These are phyloP conservation scores for Wickerhamomyces tratensis DNA, from an alignment of 805 yeast genomes.

Conservation along the genomic window DNA sequence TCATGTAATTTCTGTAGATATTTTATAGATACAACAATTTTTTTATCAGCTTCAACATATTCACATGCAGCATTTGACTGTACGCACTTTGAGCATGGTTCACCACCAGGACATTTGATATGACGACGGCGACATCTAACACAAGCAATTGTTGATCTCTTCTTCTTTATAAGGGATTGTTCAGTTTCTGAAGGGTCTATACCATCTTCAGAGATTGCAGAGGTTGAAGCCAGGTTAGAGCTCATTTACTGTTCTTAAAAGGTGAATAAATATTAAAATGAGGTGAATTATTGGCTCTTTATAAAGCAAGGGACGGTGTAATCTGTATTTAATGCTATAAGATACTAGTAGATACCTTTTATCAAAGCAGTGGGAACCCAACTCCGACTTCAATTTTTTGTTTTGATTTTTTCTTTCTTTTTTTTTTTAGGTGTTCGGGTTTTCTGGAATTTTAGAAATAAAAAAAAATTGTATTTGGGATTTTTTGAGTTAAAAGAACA, in stretches of 20 bases:
- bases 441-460: too few species aligned
- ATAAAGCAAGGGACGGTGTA: too few species aligned
- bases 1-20: slow-evolving; percentile 60
- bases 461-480: too few species aligned
- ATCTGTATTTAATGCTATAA: too few species aligned
- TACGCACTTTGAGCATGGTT: slow-evolving; percentile 59
- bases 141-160: slow-evolving; percentile 23
- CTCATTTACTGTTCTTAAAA: neutral
- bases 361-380: too few species aligned
- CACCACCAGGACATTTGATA: slow-evolving; percentile 70
- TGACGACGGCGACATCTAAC: slow-evolving; percentile 63
- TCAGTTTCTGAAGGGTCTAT: neutral
- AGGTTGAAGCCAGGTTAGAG: neutral
- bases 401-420: too few species aligned
- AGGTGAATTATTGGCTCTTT: too few species aligned
- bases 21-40: slow-evolving; percentile 63
- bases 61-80: slow-evolving; percentile 52
- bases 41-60: slow-evolving; percentile 62
- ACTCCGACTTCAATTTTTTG: too few species aligned
- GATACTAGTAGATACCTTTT: too few species aligned
- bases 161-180: neutral
- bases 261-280: too few species aligned
- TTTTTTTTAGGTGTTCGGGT: too few species aligned
- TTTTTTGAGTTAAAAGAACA: too few species aligned
- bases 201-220: neutral